Percentiles rank a stretch among this genome's conserved stretches.
These are phyloP conservation scores for Nannochloropsis gaditana DNA, from an alignment of 108 stramenopile species.

Conservation along the genomic window DNA sequence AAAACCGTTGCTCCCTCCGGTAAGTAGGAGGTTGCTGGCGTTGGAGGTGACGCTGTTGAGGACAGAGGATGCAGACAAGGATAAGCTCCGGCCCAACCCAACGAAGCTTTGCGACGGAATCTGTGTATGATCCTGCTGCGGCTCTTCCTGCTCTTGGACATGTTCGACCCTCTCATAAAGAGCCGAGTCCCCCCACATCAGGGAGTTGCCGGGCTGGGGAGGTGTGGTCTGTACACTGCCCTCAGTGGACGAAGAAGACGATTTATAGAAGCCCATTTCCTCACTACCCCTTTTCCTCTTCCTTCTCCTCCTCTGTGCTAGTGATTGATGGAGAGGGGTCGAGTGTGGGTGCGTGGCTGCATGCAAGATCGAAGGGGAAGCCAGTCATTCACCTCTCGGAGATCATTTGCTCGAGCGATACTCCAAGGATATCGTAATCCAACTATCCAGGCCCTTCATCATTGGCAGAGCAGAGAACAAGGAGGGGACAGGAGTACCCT, in stretches of 20 bases:
- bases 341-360: too few species aligned
- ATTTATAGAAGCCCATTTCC: background rate
- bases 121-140: background rate
- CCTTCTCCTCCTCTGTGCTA: too few species aligned
- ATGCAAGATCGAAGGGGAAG: too few species aligned
- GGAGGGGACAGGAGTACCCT: too few species aligned
- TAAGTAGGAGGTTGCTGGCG: background rate
- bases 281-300: background rate
- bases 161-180: background rate
- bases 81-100: conserved; percentile 12
- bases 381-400: too few species aligned
- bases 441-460: too few species aligned
- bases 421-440: too few species aligned
- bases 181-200: conserved; percentile 4
- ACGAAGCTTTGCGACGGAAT: conserved; percentile 3
- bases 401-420: too few species aligned
- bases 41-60: background rate
- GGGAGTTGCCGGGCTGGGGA: background rate
- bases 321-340: too few species aligned
- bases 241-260: background rate
- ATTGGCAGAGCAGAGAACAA: too few species aligned
- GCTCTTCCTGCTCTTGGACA: background rate
- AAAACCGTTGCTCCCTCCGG: background rate
- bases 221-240: background rate
- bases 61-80: conserved; percentile 7